Evolutionary conservation across 106 monocot genomes (phyloP), one percentile per base, ranked within the genome.

Genomic region (Iris macrosiphon): DNA sequence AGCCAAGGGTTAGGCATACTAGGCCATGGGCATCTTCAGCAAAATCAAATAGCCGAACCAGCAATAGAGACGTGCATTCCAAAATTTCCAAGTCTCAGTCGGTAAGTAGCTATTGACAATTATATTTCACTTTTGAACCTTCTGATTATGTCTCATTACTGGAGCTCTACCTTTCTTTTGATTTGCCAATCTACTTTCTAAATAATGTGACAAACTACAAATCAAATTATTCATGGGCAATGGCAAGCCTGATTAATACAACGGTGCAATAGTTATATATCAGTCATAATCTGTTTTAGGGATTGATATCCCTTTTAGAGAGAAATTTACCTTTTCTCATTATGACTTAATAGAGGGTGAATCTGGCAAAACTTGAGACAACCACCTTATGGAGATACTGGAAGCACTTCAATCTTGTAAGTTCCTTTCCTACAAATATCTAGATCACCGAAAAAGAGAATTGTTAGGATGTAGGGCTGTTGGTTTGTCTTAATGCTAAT

Each of bases 401-500:
- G 85, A 82, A 67, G 60, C 91, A 85, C 52, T 85, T 78, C 66
- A 85, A 91, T 50, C 81, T 85, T 9, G 89, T 90, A 50, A 55
- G 79, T 72, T 40, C 6, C 20, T n/a, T 24, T 40, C 31, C 4
- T 6, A 13, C 22, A n/a, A n/a, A n/a, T n/a, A n/a, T n/a, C n/a
- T n/a, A n/a, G n/a, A n/a, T n/a, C n/a, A n/a, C n/a, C n/a, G n/a
- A n/a, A n/a, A n/a, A n/a, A n/a, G n/a, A n/a, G n/a, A n/a, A n/a
- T n/a, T n/a, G n/a, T n/a, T n/a, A n/a, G n/a, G n/a, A n/a, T n/a
- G n/a, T n/a, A n/a, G n/a, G n/a, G n/a, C n/a, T n/a, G n/a, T n/a
- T n/a, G n/a, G n/a, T n/a, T n/a, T n/a, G n/a, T n/a, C n/a, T n/a
- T n/a, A n/a, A n/a, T n/a, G n/a, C n/a, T 40, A 25, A 26, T 40